A percentile compares a stretch with the other conserved stretches of the same genome.
These are phyloP conservation scores for Aspergillus sp. DNA, from an alignment of 2,329 filamentous ascomycete genomes.

Conservation along the genomic window DNA sequence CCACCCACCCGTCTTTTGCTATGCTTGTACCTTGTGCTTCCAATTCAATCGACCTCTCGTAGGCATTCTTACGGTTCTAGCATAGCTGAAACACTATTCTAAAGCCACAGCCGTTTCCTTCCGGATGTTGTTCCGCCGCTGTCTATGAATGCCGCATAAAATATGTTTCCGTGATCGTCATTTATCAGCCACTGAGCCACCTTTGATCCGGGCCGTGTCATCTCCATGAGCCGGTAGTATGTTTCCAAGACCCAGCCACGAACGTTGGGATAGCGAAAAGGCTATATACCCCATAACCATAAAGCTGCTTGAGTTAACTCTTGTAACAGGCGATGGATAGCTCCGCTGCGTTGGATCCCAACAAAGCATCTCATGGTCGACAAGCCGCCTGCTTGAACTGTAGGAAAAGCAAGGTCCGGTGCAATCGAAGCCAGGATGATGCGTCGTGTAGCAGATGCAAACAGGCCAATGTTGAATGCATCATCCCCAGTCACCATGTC, in stretches of 20 bases:
- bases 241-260: background rate
- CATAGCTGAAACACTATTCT: background rate
- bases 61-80: background rate
- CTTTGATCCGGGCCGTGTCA: background rate
- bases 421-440: slow-evolving; percentile 58
- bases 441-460: slow-evolving; percentile 63
- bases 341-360: background rate
- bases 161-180: background rate
- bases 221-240: background rate
- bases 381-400: slow-evolving; percentile 63
- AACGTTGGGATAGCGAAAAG: background rate
- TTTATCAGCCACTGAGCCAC: background rate
- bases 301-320: background rate
- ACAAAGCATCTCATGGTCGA: slow-evolving; percentile 26
- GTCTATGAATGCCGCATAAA: background rate
- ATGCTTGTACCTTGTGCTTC: background rate
- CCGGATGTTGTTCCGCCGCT: background rate
- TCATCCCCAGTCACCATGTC: slow-evolving; percentile 71
- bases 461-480: slow-evolving; percentile 61
- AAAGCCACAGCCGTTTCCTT: background rate
- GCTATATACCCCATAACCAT: too few relatives aligned
- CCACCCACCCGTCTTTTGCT: background rate
- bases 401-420: slow-evolving; percentile 68
- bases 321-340: slow-evolving; percentile 15
- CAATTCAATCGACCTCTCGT: background rate